Evolutionary conservation across 176 grass and related monocot genomes (phyloP), one percentile per base, ranked within the genome.

Genomic region (Phoenix roebelenii): DNA sequence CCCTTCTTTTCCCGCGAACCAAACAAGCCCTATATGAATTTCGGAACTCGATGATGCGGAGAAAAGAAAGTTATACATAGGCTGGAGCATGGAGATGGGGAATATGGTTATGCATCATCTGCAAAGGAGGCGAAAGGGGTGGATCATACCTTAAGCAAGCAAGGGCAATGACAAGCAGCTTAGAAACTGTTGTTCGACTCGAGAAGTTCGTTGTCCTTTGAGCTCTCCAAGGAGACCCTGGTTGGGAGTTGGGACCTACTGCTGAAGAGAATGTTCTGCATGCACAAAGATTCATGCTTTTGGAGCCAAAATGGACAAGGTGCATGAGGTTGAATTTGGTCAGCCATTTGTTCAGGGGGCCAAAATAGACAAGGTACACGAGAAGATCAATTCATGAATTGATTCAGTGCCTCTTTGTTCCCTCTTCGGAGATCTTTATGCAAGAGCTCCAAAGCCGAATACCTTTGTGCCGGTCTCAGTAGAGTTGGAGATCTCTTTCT

Each of bases 61-160:
- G 70, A 15, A 77, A 89, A 24, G 65, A 67, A 66, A 66, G 70
- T 69, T 9, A 76, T 72, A 23, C 83, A 96, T 74, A 72, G 86
- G 4, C 83, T 96, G 1, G 83, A 96, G 63, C 83, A 80, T 6
- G 79, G 68, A 59, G 81, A 80, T 35, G 64, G 69, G 18, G 77
- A 90, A 70, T 90, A 82, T 71, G 90, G 90, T 69, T 90, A 20
- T 20, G 20, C 20, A 20, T 20, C 20, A 90, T 69, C 83, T 61
- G 74, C 86, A 18, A 90, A 87, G 76, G 90, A 95, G 68, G 86
- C 86, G 23, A 95, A 95, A 67, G 86, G 86, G 25, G 91, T 80
- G 17, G 23, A 19, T 50, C 84, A 90, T 69, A 74, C 90, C 57
- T 74, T 95, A 3, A 66, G 60, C 48, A 79, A 81, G 59, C 48